Percentiles rank a stretch among this genome's conserved stretches.
Evolutionary conservation across 345 rosid genomes (phyloP).

Genomic region (Moringa oleifera): DNA sequence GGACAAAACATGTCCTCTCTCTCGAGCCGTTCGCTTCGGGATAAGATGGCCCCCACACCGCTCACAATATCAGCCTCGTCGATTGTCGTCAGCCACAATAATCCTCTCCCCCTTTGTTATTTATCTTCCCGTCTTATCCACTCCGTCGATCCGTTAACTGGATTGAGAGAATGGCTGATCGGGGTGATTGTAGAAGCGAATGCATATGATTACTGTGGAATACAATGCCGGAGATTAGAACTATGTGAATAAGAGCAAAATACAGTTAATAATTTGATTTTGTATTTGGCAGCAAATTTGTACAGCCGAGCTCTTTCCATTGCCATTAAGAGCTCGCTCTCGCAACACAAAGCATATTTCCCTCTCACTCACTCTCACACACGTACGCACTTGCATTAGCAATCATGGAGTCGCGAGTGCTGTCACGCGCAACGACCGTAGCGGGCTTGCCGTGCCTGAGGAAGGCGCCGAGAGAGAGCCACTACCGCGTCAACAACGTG

Average conservation of each 20-base stretch:
- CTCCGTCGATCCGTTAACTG: not conserved
- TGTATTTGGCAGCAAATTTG: too few relatives aligned
- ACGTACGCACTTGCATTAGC: not conserved
- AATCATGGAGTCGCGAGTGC: constrained; percentile 79
- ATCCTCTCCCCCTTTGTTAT: constrained; percentile 14
- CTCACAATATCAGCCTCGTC: constrained; percentile 19
- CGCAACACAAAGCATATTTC: constrained; percentile 11
- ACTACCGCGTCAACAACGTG: constrained; percentile 16
- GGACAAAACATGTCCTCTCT: constrained; percentile 18
- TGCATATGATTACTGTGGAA: not conserved
- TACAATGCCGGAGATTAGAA: constrained; percentile 4
- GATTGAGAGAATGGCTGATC: not conserved
- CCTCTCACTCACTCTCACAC: constrained; percentile 9
- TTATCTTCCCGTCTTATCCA: not conserved
- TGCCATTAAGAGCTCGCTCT: constrained; percentile 18
- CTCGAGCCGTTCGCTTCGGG: constrained; percentile 25
- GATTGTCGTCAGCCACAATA: too few relatives aligned
- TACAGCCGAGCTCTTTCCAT: not conserved
- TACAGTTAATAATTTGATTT: constrained; percentile 19
- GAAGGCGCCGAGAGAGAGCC: constrained; percentile 26
- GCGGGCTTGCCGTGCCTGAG: constrained; percentile 36
- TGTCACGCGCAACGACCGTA: constrained; percentile 56
- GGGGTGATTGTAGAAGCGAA: not conserved
- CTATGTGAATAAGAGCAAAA: not conserved
- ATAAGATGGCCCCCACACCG: constrained; percentile 30